Evolutionary conservation across 176 grass and related monocot genomes (phyloP), one percentile per base, ranked within the genome.

Genomic region (Carex myosuroides): DNA sequence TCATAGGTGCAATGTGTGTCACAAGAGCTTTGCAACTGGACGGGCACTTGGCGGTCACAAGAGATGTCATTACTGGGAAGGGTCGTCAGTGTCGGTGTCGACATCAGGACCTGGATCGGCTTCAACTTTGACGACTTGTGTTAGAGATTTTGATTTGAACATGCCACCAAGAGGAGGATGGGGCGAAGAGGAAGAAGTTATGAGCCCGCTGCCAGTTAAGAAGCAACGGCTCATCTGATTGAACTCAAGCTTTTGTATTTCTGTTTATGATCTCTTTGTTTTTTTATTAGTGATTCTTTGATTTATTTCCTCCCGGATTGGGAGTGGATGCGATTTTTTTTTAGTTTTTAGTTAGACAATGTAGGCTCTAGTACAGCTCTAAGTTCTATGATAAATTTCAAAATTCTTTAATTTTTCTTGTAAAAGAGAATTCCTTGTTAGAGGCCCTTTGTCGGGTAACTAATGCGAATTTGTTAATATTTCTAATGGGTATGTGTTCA

Each of bases 41-140:
- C 94, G 91, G 66, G 91, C 94, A 54, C 91, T 97, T 63, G 91
- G 94, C 16, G 94, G 94, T 37, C 94, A 97, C 89, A 93, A 97
- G 89, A 29, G 94, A 74, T 85, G 94, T 78, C 91, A 97, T 20
- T 97, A 97, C 81, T 93, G 85, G 89, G 94, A 97, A 20, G 94
- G 89, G 5, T 74, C 88, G 3, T 90, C 87, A 1, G 85, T 84
- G 60, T 91, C 87, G 0, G 59, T 67, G 6, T 88, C 91, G 0
- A 69, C 37, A 17, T 89, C 62, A 0, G 81, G 32, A 13, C 85
- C 87, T 8, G 85, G 87, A 9, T 94, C 87, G 3, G 85, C 24
- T 13, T 70, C 81, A 2, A 57, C 70, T 6, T 55, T 75, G 16
- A 84, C 59, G 10, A 64, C 46, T 50, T 50, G 59, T 82, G 18